These are phyloP conservation scores for Cucurbita moschata DNA, from an alignment of 306 rosid species.

Conservation along the genomic window DNA sequence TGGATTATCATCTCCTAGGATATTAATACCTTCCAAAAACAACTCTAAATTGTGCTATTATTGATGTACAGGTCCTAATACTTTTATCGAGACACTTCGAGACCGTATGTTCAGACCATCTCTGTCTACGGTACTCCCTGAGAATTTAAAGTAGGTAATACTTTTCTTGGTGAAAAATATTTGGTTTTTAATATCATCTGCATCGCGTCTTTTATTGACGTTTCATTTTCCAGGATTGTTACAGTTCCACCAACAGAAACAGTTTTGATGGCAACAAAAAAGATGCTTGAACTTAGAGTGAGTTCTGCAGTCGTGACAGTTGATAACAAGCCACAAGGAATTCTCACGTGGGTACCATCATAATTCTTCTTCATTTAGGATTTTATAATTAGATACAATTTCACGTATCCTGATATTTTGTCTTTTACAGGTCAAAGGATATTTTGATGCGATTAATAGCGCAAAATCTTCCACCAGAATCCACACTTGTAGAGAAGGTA, in stretches of 20 bases:
- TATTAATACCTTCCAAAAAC: neutral
- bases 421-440: constrained; percentile 66
- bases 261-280: constrained; percentile 54
- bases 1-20: constrained; percentile 7
- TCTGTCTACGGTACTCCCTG: constrained; percentile 73
- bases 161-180: constrained; percentile 13
- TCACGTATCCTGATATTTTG: neutral
- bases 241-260: constrained; percentile 61
- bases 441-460: constrained; percentile 87
- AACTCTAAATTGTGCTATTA: neutral
- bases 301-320: constrained; percentile 67
- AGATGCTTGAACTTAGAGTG: constrained; percentile 58
- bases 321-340: constrained; percentile 71
- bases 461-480: constrained; percentile 55
- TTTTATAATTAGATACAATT: neutral
- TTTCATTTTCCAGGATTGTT: constrained; percentile 46
- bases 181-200: neutral
- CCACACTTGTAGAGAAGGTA: constrained; percentile 86
- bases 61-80: constrained; percentile 51
- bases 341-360: constrained; percentile 59
- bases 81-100: constrained; percentile 69
- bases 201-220: constrained; percentile 12
- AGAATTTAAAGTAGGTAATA: constrained; percentile 98
- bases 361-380: neutral
- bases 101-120: constrained; percentile 90